phyloP scores from a whole-genome alignment of 495 filamentous ascomycete genomes.

The Aspergillus heteromorphus region DNA sequence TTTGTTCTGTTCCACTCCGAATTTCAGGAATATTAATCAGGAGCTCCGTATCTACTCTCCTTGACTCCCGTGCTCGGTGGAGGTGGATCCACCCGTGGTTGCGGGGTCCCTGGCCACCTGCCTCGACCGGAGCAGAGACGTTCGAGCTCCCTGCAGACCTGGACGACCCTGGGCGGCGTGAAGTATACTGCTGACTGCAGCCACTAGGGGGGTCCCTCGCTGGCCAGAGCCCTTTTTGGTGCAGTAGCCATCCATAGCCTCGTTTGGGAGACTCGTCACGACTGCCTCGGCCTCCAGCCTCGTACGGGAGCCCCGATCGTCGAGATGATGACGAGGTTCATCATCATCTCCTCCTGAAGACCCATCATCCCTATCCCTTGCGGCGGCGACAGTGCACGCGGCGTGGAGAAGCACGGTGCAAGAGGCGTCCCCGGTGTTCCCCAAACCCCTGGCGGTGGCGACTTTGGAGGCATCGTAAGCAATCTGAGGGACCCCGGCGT shows the following conservation, averaged over 20 bases:
- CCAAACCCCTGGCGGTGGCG: constrained; percentile 14
- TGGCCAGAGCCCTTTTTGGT: background rate
- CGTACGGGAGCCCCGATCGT: background rate
- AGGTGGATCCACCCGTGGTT: constrained; percentile 5
- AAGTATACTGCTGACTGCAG: background rate
- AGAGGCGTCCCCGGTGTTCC: constrained; percentile 3
- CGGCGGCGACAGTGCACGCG: background rate
- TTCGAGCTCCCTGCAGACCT: too few relatives aligned
- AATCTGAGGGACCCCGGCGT: constrained; percentile 1
- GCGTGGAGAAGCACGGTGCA: background rate
- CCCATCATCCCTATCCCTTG: background rate
- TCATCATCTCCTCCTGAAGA: background rate
- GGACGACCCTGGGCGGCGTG: background rate
- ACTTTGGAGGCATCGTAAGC: background rate
- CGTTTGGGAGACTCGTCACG: background rate
- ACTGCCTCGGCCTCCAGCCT: too few relatives aligned
- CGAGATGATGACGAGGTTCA: background rate
- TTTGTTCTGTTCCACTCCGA: background rate
- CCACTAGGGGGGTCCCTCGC: too few relatives aligned
- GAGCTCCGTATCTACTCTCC: background rate
- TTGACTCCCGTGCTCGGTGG: background rate
- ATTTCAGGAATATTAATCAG: constrained; percentile 6
- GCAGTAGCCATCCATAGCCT: background rate
- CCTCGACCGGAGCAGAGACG: background rate
- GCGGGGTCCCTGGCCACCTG: background rate